phyloP scores from a whole-genome alignment of 345 rosid genomes.

The Linum trigynum region DNA sequence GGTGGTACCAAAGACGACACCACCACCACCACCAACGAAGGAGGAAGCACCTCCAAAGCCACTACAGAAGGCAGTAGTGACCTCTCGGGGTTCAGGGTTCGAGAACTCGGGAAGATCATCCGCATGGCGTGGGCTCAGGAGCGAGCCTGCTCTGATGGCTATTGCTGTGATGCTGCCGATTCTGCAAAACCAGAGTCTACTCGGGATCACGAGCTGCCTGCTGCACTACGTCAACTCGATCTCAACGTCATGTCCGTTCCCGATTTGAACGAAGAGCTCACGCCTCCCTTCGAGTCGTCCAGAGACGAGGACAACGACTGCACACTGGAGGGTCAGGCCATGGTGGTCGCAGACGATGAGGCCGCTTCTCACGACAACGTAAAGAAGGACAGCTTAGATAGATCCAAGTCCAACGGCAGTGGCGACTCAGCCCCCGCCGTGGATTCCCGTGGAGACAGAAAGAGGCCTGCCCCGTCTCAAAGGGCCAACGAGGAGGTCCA shows the following conservation, averaged over 20 bases:
- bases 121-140: constrained; percentile 65
- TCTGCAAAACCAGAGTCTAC: constrained; percentile 23
- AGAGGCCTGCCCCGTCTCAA: constrained; percentile 28
- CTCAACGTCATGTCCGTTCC: constrained; percentile 79
- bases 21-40: constrained; percentile 14
- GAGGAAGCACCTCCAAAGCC: constrained; percentile 34
- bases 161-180: constrained; percentile 48
- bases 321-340: constrained; percentile 38
- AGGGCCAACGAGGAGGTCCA: constrained; percentile 49
- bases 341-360: constrained; percentile 68
- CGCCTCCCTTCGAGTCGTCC: constrained; percentile 72
- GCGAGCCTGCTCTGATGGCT: constrained; percentile 54
- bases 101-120: constrained; percentile 62
- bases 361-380: constrained; percentile 59
- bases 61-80: constrained; percentile 21
- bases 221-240: constrained; percentile 55
- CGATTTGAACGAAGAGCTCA: constrained; percentile 79
- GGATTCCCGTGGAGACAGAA: constrained; percentile 57
- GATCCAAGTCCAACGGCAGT: constrained; percentile 49
- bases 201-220: constrained; percentile 31
- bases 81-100: constrained; percentile 57
- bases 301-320: constrained; percentile 78
- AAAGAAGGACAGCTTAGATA: constrained; percentile 39
- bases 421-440: constrained; percentile 53
- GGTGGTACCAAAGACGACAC: constrained; percentile 22